These are phyloP conservation scores for Metschnikowia sp. DNA, from an alignment of 805 yeast genomes.

Conservation along the genomic window DNA sequence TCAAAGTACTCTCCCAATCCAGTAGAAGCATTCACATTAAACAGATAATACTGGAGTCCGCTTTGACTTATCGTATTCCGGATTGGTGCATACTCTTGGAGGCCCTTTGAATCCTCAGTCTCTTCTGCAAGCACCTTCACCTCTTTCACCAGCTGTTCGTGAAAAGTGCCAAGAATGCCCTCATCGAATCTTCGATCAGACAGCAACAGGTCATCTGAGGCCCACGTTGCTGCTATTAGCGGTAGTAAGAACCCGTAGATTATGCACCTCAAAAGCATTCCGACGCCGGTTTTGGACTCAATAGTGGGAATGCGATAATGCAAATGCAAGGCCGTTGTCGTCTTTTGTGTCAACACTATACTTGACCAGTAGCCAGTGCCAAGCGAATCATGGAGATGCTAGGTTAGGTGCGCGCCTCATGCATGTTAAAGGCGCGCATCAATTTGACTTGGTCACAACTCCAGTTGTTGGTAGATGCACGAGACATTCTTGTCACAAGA, in stretches of 20 bases:
- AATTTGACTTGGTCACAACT: no score
- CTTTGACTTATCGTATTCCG: slow-evolving; percentile 33
- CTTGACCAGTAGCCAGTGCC: no score
- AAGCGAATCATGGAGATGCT: no score
- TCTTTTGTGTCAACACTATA: no score
- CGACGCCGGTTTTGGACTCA: neutral
- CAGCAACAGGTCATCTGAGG: neutral
- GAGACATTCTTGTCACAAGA: no score
- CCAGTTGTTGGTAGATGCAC: no score
- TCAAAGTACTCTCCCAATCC: slow-evolving; percentile 47
- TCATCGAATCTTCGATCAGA: neutral
- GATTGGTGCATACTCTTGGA: slow-evolving; percentile 38
- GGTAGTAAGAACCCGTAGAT: neutral
- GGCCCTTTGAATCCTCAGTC: slow-evolving; percentile 21
- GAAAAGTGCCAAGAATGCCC: neutral
- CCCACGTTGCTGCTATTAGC: neutral
- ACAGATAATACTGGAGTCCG: slow-evolving; percentile 40
- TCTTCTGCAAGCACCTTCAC: neutral
- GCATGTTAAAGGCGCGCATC: no score
- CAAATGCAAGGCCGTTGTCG: neutral
- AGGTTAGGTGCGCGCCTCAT: no score
- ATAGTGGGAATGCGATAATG: neutral
- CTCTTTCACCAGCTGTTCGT: neutral
- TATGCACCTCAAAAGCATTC: neutral
- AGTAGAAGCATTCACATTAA: slow-evolving; percentile 41